A percentile compares a stretch with the other conserved stretches of the same genome.
Conservation (phyloP, 2,329 filamentous ascomycete species). For the Aspergillus clavatus region DNA sequence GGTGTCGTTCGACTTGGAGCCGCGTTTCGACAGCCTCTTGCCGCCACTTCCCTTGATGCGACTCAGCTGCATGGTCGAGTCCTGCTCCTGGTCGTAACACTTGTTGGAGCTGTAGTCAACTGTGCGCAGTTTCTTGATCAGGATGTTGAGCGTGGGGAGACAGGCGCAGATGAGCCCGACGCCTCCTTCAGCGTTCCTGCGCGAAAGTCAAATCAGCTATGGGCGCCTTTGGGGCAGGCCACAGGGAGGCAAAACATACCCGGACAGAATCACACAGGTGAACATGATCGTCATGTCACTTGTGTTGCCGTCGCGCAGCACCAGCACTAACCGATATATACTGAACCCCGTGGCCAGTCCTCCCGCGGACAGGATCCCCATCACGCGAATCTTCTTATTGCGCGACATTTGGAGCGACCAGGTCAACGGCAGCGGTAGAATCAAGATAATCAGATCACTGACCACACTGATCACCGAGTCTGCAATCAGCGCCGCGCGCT, state of each 20-base stretch:
- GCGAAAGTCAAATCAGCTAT: no score
- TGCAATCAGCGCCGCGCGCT: constrained; percentile 33
- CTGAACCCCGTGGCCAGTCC: constrained; percentile 37
- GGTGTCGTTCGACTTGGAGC: constrained; percentile 13
- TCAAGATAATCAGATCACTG: constrained; percentile 34
- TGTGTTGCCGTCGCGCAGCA: constrained; percentile 27
- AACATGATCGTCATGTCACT: constrained; percentile 34
- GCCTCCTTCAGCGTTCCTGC: constrained; percentile 36
- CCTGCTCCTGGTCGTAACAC: constrained; percentile 27
- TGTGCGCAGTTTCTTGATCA: constrained; percentile 22
- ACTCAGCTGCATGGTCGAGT: constrained; percentile 25
- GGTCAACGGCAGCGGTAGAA: constrained; percentile 35
- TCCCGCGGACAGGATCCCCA: constrained; percentile 35
- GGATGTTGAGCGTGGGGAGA: constrained; percentile 31
- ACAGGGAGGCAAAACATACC: no score
- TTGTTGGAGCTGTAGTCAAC: constrained; percentile 24
- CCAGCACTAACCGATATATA: constrained; percentile 36
- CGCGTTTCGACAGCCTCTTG: constrained; percentile 15
- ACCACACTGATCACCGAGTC: constrained; percentile 38
- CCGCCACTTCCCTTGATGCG: constrained; percentile 15
- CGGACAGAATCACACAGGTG: constrained; percentile 33
- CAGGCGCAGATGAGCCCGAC: constrained; percentile 37
- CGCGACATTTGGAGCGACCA: constrained; percentile 37
- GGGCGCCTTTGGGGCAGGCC: no score
- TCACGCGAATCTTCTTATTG: constrained; percentile 35